Evolutionary conservation across 371 early-diverging fungal genomes (phyloP).

Genomic region (Apophysomyces sp.): DNA sequence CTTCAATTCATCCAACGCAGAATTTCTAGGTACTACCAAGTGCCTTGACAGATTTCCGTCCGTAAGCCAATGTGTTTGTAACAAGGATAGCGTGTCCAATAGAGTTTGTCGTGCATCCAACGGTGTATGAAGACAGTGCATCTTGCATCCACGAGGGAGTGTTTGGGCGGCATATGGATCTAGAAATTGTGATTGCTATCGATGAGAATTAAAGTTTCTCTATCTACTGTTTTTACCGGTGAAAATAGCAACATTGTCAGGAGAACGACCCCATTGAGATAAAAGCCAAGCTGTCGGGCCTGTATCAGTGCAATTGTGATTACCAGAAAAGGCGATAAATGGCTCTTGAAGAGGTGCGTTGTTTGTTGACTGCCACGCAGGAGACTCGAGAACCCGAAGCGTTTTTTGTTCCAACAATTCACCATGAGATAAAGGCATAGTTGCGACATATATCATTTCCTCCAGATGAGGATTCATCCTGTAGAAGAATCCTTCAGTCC

Average conservation of each 20-base stretch:
- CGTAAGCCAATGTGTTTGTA: slow-evolving; percentile 14
- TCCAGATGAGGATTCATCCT: slow-evolving; percentile 69
- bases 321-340: slow-evolving; percentile 67
- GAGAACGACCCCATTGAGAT: slow-evolving; percentile 26
- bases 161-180: slow-evolving; percentile 19
- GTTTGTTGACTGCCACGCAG: slow-evolving; percentile 5
- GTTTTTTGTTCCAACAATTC: slow-evolving; percentile 46
- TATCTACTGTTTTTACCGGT: slow-evolving; percentile 21
- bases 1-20: not conserved
- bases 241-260: slow-evolving; percentile 26
- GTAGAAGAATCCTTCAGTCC: slow-evolving; percentile 6
- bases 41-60: not conserved
- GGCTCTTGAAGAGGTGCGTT: slow-evolving; percentile 43
- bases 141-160: slow-evolving; percentile 11
- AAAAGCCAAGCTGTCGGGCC: slow-evolving; percentile 37
- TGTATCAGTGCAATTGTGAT: slow-evolving; percentile 26
- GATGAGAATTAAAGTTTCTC: not conserved
- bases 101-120: slow-evolving; percentile 28
- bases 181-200: too few relatives aligned
- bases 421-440: slow-evolving; percentile 58
- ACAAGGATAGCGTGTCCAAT: slow-evolving; percentile 15
- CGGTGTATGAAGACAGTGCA: slow-evolving; percentile 21
- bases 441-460: slow-evolving; percentile 54
- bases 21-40: not conserved
- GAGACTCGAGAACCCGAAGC: slow-evolving; percentile 25